A percentile compares a stretch with the other conserved stretches of the same genome.
phyloP scores from a whole-genome alignment of 345 rosid genomes.

The Arabis alpina region DNA sequence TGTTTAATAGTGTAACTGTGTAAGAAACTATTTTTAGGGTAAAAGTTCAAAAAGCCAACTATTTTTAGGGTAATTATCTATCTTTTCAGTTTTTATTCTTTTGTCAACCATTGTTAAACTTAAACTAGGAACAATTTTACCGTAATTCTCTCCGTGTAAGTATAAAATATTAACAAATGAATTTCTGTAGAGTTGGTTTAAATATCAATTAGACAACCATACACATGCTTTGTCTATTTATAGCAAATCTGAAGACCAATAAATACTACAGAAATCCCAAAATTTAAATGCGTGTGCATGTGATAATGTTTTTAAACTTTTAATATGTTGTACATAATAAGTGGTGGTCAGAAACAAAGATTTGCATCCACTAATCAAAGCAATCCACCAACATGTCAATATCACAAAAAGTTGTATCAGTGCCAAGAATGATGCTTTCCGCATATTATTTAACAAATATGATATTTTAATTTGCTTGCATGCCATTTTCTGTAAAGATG shows the following conservation, averaged over 20 bases:
- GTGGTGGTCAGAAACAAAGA: conserved; percentile 21
- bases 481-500: background rate
- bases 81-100: background rate
- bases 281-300: background rate
- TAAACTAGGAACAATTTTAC: background rate
- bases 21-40: too few species aligned
- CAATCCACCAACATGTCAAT: conserved; percentile 13
- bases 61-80: background rate
- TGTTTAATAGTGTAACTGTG: background rate
- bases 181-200: background rate
- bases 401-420: background rate
- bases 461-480: background rate
- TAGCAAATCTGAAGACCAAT: conserved; percentile 1
- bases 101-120: background rate
- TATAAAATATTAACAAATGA: background rate
- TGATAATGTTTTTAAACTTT: background rate
- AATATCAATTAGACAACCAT: background rate
- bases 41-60: background rate
- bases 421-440: background rate
- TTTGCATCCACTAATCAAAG: conserved; percentile 27
- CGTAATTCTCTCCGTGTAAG: background rate
- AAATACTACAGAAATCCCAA: background rate
- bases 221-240: conserved; percentile 24
- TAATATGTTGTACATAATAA: conserved; percentile 1
- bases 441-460: background rate